Evolutionary conservation across 1,284 basidiomycete genomes (phyloP).

Genomic region (Bondarzewia mesenterica): DNA sequence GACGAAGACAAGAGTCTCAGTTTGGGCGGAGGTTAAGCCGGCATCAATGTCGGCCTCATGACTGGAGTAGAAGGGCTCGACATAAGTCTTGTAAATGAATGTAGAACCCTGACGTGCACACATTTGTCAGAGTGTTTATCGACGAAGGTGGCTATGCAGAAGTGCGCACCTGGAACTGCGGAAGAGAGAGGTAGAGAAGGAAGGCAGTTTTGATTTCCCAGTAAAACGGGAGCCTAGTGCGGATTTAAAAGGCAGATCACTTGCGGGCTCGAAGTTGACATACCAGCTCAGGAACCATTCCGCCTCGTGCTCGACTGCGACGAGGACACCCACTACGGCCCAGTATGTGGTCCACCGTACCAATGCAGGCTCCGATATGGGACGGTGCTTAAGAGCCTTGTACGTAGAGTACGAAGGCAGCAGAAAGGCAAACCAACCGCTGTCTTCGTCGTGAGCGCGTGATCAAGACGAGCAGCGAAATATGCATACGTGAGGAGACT

Average conservation of each 20-base stretch:
- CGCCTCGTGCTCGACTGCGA: conserved; percentile 59
- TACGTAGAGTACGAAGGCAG: conserved; percentile 56
- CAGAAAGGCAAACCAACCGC: conserved; percentile 64
- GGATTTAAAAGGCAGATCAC: neutral
- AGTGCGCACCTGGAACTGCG: conserved; percentile 58
- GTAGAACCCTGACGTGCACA: conserved; percentile 52
- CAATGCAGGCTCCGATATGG: conserved; percentile 48
- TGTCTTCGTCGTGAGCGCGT: conserved; percentile 18
- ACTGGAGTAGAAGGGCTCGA: conserved; percentile 57
- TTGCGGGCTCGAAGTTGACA: conserved; percentile 21
- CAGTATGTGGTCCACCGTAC: conserved; percentile 55
- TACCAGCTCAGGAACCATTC: conserved; percentile 71
- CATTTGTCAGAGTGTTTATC: neutral
- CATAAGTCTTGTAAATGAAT: conserved; percentile 58
- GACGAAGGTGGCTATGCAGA: neutral
- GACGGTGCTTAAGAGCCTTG: conserved; percentile 56
- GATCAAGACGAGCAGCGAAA: neutral
- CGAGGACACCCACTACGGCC: conserved; percentile 54
- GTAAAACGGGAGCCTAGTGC: conserved; percentile 70
- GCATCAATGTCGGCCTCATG: conserved; percentile 66
- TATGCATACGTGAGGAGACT: conserved; percentile 26
- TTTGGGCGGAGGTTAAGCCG: conserved; percentile 46
- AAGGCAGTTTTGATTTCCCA: conserved; percentile 66
- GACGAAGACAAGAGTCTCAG: conserved; percentile 42
- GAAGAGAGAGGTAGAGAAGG: conserved; percentile 66